A percentile compares a stretch with the other conserved stretches of the same genome.
These are phyloP conservation scores for Lagerstroemia speciosa DNA, from an alignment of 345 rosid genomes.

Conservation along the genomic window DNA sequence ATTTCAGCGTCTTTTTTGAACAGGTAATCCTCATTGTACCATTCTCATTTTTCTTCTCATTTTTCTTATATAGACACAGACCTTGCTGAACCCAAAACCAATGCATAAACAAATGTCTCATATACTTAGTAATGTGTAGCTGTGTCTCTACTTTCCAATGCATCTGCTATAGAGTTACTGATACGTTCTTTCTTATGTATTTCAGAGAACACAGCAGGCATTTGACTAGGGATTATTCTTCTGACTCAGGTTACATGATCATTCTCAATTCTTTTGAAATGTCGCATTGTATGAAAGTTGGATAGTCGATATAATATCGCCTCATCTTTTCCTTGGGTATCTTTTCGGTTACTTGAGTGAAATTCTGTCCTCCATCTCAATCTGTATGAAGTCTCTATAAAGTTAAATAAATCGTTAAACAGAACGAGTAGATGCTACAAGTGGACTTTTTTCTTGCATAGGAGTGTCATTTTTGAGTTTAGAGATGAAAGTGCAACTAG, in stretches of 20 bases:
- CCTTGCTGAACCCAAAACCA: neutral
- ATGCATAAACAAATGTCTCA: neutral
- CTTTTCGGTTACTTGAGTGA: neutral
- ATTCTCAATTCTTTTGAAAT: neutral
- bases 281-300: neutral
- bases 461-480: neutral
- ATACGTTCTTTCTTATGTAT: conserved; percentile 8
- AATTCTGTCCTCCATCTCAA: neutral
- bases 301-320: neutral
- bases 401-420: neutral
- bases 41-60: no score
- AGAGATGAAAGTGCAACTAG: neutral
- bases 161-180: neutral
- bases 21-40: conserved; percentile 28
- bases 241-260: conserved; percentile 50
- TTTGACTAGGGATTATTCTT: conserved; percentile 57
- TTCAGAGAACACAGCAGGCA: conserved; percentile 38
- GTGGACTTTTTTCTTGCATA: neutral
- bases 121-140: neutral
- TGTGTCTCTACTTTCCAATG: neutral
- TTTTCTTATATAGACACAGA: neutral
- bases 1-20: conserved; percentile 21
- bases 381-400: neutral
- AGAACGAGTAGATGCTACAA: neutral
- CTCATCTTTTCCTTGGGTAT: neutral